Evolutionary conservation across 345 rosid genomes (phyloP), one percentile per base, ranked within the genome.

Genomic region (Salix viminalis): DNA sequence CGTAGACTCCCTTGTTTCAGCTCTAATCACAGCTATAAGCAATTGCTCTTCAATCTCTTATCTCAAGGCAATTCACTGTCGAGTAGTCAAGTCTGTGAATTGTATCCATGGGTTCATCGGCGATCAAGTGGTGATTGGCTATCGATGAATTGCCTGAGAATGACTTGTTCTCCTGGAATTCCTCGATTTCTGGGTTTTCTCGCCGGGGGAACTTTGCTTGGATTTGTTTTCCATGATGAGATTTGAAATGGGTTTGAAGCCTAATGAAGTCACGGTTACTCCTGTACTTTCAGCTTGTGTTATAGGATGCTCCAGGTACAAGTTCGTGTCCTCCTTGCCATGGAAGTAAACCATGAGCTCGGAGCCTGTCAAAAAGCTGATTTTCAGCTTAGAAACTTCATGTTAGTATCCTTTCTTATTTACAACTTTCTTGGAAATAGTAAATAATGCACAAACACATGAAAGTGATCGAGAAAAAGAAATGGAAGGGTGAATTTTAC

Each of bases 101-200:
- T 92, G 86, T 75, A 78, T 84, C 28, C 88, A 88, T 34, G 96
- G 92, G 7, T 93, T 89, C 76, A 76, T 91, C 32, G 94, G 92
- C 41, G 94, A 91, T 78, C 93, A 87, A 75, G 69, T 90, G 44
- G 89, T 90, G 32, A 71, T 86, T 0, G 30, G 73, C 36, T 91
- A 91, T 66, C 83, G 91, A 86, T 77, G 91, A 92, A 91, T 85
- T 91, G 85, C 87, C 94, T 65, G 73, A 76, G 0, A 88, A 79
- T 74, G 96, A 92, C 79, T 65, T 87, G 61, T 76, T 84, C 48
- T 91, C 94, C 24, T 91, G 96, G 91, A 93, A 93, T 82, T 91
- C 91, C 39, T 79, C 91, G 26, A 84, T 90, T 44, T 85, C 90
- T 2, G 87, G 88, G 60, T 85, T 81, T 79, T 86, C 88, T 14